These are phyloP conservation scores for Curvularia hawaiiensis DNA, from an alignment of 2,329 filamentous ascomycete species.

Conservation along the genomic window DNA sequence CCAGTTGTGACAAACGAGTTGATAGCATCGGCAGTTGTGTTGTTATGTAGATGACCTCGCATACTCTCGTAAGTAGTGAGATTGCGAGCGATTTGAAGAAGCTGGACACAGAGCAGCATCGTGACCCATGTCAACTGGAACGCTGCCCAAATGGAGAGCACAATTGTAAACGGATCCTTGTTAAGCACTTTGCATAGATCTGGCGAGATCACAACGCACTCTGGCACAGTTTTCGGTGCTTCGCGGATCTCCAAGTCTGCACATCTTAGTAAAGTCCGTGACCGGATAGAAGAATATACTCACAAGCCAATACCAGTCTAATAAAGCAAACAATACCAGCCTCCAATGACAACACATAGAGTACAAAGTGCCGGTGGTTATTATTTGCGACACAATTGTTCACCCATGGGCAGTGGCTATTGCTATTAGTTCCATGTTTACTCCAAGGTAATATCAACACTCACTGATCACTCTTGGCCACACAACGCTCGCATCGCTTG, in stretches of 20 bases:
- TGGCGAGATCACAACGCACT: slow-evolving; percentile 78
- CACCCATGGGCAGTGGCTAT: slow-evolving; percentile 94
- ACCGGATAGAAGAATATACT: slow-evolving; percentile 37
- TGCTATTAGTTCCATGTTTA: slow-evolving; percentile 23
- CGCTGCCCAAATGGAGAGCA: slow-evolving; percentile 77
- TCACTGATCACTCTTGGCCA: slow-evolving; percentile 96
- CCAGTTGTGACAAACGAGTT: slow-evolving; percentile 78
- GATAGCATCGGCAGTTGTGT: slow-evolving; percentile 63
- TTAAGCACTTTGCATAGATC: slow-evolving; percentile 76
- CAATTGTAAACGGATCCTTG: slow-evolving; percentile 81
- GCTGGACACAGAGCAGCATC: slow-evolving; percentile 95
- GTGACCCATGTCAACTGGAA: slow-evolving; percentile 93
- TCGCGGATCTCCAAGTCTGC: slow-evolving; percentile 68
- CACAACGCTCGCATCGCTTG: slow-evolving; percentile 85
- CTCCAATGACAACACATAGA: slow-evolving; percentile 82
- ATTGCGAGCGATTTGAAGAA: slow-evolving; percentile 88
- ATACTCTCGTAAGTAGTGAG: slow-evolving; percentile 98
- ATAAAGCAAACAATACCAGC: slow-evolving; percentile 75
- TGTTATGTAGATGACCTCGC: slow-evolving; percentile 72
- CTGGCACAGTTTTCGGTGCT: slow-evolving; percentile 48
- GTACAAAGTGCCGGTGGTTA: slow-evolving; percentile 93
- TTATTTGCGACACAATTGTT: slow-evolving; percentile 96
- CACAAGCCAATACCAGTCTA: slow-evolving; percentile 74
- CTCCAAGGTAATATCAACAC: slow-evolving; percentile 42
- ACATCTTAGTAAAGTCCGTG: slow-evolving; percentile 31